Base-by-base conservation (phyloP, 441 rosid genomes). In the Gossypium lobatum region DNA sequence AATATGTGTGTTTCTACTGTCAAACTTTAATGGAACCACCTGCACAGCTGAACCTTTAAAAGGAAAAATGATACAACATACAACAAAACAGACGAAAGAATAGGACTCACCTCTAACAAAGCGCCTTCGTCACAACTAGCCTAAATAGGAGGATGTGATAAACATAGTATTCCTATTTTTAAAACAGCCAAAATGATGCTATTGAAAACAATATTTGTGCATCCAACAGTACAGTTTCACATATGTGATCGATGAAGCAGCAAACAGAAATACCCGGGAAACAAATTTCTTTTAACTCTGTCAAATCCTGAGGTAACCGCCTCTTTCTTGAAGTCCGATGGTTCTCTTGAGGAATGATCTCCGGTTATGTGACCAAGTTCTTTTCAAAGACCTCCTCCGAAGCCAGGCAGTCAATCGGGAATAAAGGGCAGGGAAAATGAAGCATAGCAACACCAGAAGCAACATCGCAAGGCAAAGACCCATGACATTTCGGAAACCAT, bases 401-500 rank as follows among this genome's bases (percentile, higher is more conserved):
- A 74, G 76, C 95, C 96, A 90, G 65, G 90, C 76, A 28, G 80
- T 76, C 28, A 91, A 21, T 54, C 72, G 79, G 60, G 63, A 63
- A 78, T 89, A 90, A 5, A 88, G 59, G 3, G 83, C 75, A 0
- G 98, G 99, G 77, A 84, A 93, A 64, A 86, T 74, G 69, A 95
- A 90, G 80, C 96, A 93, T 11, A 85, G 71, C 72, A 93, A 84
- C 63, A 89, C 82, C 2, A 85, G 76, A 64, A 81, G 42, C 62
- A 93, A 76, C 88, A 84, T 87, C 58, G 68, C 93, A 7, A 85
- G 63, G 46, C 98, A 95, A 0, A 95, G 77, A 75, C 87, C 52
- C 90, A 95, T 85, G 6, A 95, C 99, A 57, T 95, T 95, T 63
- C 85, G 89, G 74, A 95, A 95, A 54, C 99, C 98, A 2, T 89